phyloP scores from a whole-genome alignment of 805 yeast species.

The Dipodascus geniculatus region DNA sequence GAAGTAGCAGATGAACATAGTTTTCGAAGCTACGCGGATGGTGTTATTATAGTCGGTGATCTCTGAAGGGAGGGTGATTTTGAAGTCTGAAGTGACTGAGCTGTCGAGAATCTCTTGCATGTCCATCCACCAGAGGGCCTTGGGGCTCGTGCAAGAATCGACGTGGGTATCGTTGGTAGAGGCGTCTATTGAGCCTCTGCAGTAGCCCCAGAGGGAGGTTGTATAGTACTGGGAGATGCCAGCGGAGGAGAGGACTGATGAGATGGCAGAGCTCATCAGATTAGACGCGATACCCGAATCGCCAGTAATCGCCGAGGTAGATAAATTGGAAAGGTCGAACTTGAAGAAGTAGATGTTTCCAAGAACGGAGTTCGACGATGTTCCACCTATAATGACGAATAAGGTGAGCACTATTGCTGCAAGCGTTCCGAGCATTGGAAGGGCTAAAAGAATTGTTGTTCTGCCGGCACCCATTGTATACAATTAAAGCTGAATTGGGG shows the following conservation, averaged over 20 bases:
- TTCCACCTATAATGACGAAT: conserved; percentile 43
- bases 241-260: conserved; percentile 16
- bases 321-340: conserved; percentile 31
- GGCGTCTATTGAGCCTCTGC: conserved; percentile 31
- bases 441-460: conserved; percentile 20
- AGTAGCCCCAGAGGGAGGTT: conserved; percentile 56
- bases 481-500: background rate
- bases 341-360: conserved; percentile 37
- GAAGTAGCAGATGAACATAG: conserved; percentile 46
- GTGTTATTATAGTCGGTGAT: conserved; percentile 35
- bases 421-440: conserved; percentile 24
- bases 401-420: conserved; percentile 37
- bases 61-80: conserved; percentile 40
- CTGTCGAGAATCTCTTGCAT: conserved; percentile 30
- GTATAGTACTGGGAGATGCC: conserved; percentile 38
- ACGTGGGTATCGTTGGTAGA: conserved; percentile 20
- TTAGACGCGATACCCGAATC: conserved; percentile 9
- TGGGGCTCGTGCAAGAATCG: conserved; percentile 43
- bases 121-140: conserved; percentile 45
- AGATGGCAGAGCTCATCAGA: conserved; percentile 10
- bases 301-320: conserved; percentile 16
- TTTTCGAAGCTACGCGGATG: conserved; percentile 38
- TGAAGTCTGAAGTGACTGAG: conserved; percentile 16
- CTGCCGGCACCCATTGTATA: conserved; percentile 21
- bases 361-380: conserved; percentile 31